Evolutionary conservation across 2,329 filamentous ascomycete species (phyloP), one percentile per base, ranked within the genome.

Genomic region (Neofusicoccum parvum): DNA sequence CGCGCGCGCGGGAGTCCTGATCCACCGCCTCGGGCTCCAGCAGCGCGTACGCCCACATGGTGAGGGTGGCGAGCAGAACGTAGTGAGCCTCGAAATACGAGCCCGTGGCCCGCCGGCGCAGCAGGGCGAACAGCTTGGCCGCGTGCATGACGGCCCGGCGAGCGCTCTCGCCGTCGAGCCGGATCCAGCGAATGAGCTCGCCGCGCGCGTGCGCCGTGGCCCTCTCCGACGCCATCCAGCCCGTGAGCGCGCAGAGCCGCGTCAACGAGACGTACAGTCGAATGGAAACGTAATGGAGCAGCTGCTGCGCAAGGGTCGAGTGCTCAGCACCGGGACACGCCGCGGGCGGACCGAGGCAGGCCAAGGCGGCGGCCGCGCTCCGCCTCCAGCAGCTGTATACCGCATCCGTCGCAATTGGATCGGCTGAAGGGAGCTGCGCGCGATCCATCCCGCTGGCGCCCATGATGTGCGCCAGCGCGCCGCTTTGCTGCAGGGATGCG

Each of bases 121-220:
- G 14, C 53, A 58, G 36, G 9, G 23, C 41, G 37, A 58, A 58
- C 34, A 58, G 37, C 36, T 15, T 58, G 37, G 53, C 53, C 41
- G 53, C 53, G 17, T 58, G 53, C 53, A 58, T 45, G 11, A 58
- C 53, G n/a, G 53, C 53, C 53, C 53, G 53, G 36, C 53, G 53
- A 39, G 53, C 37, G 14, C 34, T 59, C 37, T 34, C 17, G 15
- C 37, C 37, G 23, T 59, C 54, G 14, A 46, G 37, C 32, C 39
- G 15, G 39, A 59, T 34, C 54, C 54, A 59, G 11, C n/a, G n/a
- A 5, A 20, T 1, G 20, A 58, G 17, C 54, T 46, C 54, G 10
- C 27, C 39, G 5, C 56, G 41, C 56, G 41, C 56, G 12, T 20
- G 20, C 17, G 14, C n/a, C 45, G 56, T 20, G 15, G 27, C 20